Percentiles rank a stretch among this genome's conserved stretches.
These are phyloP conservation scores for Prunus dulcis DNA, from an alignment of 306 rosid genomes.

Conservation along the genomic window DNA sequence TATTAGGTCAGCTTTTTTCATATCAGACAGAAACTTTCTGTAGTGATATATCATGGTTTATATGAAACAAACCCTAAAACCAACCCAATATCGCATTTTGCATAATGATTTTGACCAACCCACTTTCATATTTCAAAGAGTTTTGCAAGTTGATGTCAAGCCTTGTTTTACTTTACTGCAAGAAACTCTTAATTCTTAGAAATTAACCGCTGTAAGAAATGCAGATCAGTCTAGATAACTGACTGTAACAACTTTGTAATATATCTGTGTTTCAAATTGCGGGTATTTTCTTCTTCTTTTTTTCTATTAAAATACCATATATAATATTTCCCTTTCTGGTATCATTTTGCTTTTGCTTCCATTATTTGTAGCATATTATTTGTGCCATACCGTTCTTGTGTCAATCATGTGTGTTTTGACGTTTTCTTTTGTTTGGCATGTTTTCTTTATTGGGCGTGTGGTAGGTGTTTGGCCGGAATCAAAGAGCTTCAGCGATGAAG, in stretches of 20 bases:
- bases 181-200: background rate
- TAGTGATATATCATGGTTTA: background rate
- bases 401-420: background rate
- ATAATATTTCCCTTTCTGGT: background rate
- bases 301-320: too few species aligned
- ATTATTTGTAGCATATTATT: background rate
- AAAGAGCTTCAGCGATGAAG: slow-evolving; percentile 56
- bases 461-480: slow-evolving; percentile 82
- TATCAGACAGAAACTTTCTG: background rate
- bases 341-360: background rate
- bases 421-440: background rate
- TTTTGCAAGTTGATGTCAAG: background rate
- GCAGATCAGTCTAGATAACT: background rate
- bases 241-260: too few species aligned
- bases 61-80: background rate
- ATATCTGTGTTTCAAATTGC: background rate
- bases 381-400: background rate
- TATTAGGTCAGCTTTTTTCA: background rate
- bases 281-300: background rate
- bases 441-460: background rate
- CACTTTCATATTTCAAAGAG: background rate
- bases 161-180: background rate
- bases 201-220: background rate
- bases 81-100: background rate
- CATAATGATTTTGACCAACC: background rate